Evolutionary conservation across 2,329 filamentous ascomycete species (phyloP).

Genomic region (Epichloe festucae): DNA sequence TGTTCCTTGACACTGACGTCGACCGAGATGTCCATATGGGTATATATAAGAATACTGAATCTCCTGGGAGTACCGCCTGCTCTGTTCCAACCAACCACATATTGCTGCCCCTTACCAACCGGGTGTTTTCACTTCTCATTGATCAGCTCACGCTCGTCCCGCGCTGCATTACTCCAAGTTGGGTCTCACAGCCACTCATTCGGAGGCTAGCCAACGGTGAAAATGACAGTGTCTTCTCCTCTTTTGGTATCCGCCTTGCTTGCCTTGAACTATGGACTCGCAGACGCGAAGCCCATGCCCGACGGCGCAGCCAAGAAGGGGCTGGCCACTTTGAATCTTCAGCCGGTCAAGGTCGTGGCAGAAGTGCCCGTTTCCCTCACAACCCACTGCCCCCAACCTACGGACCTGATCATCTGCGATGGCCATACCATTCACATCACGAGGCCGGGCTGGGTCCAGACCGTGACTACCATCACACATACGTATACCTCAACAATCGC

Average conservation of each 20-base stretch:
- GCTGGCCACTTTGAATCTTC: not conserved
- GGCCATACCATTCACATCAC: not conserved
- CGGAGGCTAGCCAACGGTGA: not conserved
- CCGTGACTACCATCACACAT: constrained; percentile 4
- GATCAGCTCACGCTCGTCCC: too few species aligned
- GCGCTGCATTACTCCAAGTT: too few species aligned
- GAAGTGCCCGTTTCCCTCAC: not conserved
- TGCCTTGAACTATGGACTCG: not conserved
- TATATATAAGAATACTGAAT: too few species aligned
- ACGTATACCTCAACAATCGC: not conserved
- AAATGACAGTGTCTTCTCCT: not conserved
- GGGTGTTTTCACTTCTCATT: too few species aligned
- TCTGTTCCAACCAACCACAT: too few species aligned
- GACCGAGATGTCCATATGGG: too few species aligned
- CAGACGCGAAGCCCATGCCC: not conserved
- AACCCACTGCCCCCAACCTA: not conserved
- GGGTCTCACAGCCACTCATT: too few species aligned
- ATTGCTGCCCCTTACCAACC: too few species aligned
- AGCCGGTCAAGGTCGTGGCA: constrained; percentile 1
- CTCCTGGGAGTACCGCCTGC: too few species aligned
- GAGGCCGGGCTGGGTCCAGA: not conserved
- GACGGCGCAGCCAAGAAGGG: not conserved
- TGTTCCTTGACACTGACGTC: too few species aligned
- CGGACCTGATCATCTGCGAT: not conserved
- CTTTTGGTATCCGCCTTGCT: not conserved